Base-by-base conservation (phyloP, 441 rosid species). In the Populus hybrid region DNA sequence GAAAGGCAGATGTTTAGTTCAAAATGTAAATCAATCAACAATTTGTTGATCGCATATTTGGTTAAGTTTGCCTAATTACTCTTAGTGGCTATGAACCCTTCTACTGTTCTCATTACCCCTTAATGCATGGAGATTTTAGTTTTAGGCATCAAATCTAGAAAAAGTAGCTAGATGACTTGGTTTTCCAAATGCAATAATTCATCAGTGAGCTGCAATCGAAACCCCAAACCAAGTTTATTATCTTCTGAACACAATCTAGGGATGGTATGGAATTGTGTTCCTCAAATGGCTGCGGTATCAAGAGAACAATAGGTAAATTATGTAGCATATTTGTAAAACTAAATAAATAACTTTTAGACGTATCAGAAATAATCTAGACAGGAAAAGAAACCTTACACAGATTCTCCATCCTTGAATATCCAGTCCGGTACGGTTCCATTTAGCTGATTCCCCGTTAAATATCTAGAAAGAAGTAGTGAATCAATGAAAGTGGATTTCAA, bases 401-500 rank as follows among this genome's bases (percentile, higher is more conserved):
- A 71, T 0, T 83, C 36, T 69, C 83, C 78, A 40, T 31, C 71
- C 3, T 65, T 69, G 68, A 78, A 11, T 68, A 89, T 84, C 89
- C 90, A 90, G 12, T 0, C 4, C 69, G 97, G 93, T 9, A 89
- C 80, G 33, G n/a, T 3, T 63, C 93, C 91, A 26, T 20, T 83
- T 42, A 92, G 85, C 82, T 76, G 72, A 82, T 92, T 92, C 74
- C 89, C 83, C 33, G 91, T 92, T 20, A 90, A 80, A 74, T 85
- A 90, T 75, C 97, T 90, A 56, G 53, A 40, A 78, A 38, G 65
- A 81, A 20, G 42, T 1, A 7, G 35, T 7, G 80, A 6, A 65
- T 28, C 36, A 76, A 10, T 9, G 61, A 69, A 9, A 33, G 18
- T 33, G 9, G 14, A 6, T 14, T 8, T 14, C 33, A 33, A 8